These are phyloP conservation scores for Crucibulum laeve DNA, from an alignment of 768 basidiomycete genomes.

Conservation along the genomic window DNA sequence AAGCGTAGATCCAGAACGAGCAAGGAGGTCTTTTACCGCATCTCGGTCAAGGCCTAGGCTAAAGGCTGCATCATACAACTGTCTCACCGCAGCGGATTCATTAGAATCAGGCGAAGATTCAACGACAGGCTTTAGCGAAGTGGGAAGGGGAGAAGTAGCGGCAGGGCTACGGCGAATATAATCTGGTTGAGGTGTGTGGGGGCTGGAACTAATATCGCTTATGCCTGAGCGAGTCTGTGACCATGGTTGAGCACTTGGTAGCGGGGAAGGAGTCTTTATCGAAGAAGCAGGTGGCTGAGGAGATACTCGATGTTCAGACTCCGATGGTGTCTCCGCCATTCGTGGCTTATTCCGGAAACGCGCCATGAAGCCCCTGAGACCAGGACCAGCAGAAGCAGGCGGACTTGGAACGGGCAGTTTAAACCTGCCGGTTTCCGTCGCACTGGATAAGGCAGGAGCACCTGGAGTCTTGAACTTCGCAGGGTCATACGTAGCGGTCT, in stretches of 20 bases:
- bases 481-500: constrained; percentile 37
- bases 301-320: constrained; percentile 20
- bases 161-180: constrained; percentile 5
- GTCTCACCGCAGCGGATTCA: constrained; percentile 56
- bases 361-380: constrained; percentile 78
- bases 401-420: constrained; percentile 56
- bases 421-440: constrained; percentile 48
- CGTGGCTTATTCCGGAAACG: constrained; percentile 60
- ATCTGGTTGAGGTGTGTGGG: constrained; percentile 9
- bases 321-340: constrained; percentile 24
- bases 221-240: constrained; percentile 14
- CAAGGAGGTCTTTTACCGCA: constrained; percentile 65
- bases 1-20: constrained; percentile 65
- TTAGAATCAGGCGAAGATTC: constrained; percentile 14
- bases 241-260: constrained; percentile 7
- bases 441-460: constrained; percentile 30
- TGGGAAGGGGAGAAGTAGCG: constrained; percentile 7
- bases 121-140: constrained; percentile 8
- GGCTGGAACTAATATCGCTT: constrained; percentile 10
- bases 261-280: too few relatives aligned
- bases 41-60: constrained; percentile 72
- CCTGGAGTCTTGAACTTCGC: constrained; percentile 31
- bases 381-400: constrained; percentile 70
- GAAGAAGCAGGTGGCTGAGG: constrained; percentile 24
- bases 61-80: constrained; percentile 72